A percentile compares a stretch with the other conserved stretches of the same genome.
phyloP scores from a whole-genome alignment of 768 basidiomycete species.

The Hypholoma sublateritium region DNA sequence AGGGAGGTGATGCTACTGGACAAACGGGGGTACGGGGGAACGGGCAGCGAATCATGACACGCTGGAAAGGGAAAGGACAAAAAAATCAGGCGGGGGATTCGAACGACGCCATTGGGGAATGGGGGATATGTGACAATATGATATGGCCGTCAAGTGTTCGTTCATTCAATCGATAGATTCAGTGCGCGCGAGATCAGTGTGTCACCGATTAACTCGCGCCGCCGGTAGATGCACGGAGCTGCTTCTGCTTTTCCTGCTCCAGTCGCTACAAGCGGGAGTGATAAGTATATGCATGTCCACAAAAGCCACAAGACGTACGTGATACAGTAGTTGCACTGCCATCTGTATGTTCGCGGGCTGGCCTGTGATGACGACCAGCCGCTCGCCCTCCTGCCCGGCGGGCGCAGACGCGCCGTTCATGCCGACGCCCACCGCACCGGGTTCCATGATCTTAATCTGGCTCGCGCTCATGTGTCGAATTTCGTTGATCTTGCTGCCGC shows the following conservation, averaged over 20 bases:
- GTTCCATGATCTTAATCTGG: constrained; percentile 98
- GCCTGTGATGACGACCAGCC: constrained; percentile 97
- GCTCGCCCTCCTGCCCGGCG: constrained; percentile 80
- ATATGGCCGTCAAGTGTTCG: constrained; percentile 11
- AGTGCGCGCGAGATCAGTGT: background rate
- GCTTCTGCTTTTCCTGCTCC: constrained; percentile 90
- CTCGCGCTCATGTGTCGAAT: constrained; percentile 94
- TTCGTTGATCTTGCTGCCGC: constrained; percentile 98
- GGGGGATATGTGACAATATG: constrained; percentile 7
- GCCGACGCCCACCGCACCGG: constrained; percentile 74
- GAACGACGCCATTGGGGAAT: background rate
- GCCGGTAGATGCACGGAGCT: constrained; percentile 42
- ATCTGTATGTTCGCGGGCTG: constrained; percentile 93
- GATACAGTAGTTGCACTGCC: constrained; percentile 90
- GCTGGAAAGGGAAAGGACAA: background rate
- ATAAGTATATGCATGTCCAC: background rate
- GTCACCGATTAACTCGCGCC: constrained; percentile 13
- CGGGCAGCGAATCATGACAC: background rate
- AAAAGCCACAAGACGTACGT: constrained; percentile 47
- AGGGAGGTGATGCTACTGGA: background rate
- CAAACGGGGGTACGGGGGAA: background rate
- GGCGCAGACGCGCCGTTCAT: constrained; percentile 69
- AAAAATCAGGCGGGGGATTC: background rate
- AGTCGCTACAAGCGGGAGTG: constrained; percentile 51
- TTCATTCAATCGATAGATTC: constrained; percentile 5